Evolutionary conservation across 2,329 filamentous ascomycete species (phyloP), one percentile per base, ranked within the genome.

Genomic region (Colletotrichum coccodes): DNA sequence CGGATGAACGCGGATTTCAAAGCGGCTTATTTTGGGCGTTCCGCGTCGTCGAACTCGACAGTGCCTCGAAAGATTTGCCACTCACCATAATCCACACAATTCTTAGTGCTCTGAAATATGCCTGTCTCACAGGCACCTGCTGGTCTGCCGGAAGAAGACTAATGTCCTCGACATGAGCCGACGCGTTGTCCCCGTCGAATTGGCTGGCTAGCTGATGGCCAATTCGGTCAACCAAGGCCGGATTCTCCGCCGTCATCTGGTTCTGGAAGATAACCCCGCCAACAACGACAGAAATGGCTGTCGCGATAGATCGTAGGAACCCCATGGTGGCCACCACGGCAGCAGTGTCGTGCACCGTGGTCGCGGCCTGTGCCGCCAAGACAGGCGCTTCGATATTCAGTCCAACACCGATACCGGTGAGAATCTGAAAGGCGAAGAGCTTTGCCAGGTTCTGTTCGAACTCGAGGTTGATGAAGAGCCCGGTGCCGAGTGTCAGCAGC

Each of bases 231-330:
- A 80, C 78, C 32, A 92, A 83, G 14, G 75, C 74, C 3, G 79
- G 74, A 36, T 85, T 82, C 72, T 89, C 87, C 42, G 82, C 83
- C 72, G 87, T 80, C 90, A 94, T 93, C 71, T 86, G 81, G 76
- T 95, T 94, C 78, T 94, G 90, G 80, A 95, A 94, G 46, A 95
- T 86, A 44, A 94, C 91, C 7, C 91, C 90, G 32, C 93, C 93
- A 40, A 94, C 84, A 2, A 94, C 91, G 60, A 94, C 86, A 0
- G 89, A 90, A 21, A 90, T 86, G 4, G 90, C 86, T 0, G 89
- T 93, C 9, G 89, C 90, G 4, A 94, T 82, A 71, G 92, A 91
- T 18, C 92, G 87, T 7, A 90, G 83, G 75, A 93, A 92, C 9
- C 86, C 84, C 72, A 92, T 91, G 1, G 89, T 90, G 0, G 90